phyloP scores from a whole-genome alignment of 306 rosid species.

The Betula pendula region DNA sequence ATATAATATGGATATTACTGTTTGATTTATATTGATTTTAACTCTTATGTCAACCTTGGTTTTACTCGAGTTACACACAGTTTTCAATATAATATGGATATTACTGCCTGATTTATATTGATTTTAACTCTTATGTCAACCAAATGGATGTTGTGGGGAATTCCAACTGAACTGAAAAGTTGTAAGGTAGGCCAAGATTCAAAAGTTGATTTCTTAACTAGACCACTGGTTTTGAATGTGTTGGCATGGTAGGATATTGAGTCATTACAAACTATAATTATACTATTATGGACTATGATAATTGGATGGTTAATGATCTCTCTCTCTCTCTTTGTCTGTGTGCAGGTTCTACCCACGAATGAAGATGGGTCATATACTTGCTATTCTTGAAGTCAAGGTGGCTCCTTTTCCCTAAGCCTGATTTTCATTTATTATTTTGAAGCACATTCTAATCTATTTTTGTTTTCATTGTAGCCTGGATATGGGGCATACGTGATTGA shows the following conservation, averaged over 20 bases:
- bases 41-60: no score
- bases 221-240: not conserved
- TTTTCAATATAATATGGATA: not conserved
- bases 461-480: conserved; percentile 66
- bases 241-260: not conserved
- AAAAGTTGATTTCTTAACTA: not conserved
- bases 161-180: not conserved
- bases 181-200: not conserved
- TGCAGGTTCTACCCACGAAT: conserved; percentile 73
- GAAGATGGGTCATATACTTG: conserved; percentile 61
- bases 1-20: no score
- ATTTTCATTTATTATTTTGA: conserved; percentile 6
- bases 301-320: conserved; percentile 17
- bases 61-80: not conserved
- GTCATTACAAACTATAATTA: not conserved
- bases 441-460: conserved; percentile 19
- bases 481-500: conserved; percentile 64
- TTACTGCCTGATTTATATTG: not conserved
- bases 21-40: no score
- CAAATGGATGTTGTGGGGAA: not conserved
- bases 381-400: conserved; percentile 71
- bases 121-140: not conserved
- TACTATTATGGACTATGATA: not conserved
- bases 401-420: conserved; percentile 27
- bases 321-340: conserved; percentile 7